Base-by-base conservation (phyloP, 805 yeast species). In the Lachancea kluyveri region DNA sequence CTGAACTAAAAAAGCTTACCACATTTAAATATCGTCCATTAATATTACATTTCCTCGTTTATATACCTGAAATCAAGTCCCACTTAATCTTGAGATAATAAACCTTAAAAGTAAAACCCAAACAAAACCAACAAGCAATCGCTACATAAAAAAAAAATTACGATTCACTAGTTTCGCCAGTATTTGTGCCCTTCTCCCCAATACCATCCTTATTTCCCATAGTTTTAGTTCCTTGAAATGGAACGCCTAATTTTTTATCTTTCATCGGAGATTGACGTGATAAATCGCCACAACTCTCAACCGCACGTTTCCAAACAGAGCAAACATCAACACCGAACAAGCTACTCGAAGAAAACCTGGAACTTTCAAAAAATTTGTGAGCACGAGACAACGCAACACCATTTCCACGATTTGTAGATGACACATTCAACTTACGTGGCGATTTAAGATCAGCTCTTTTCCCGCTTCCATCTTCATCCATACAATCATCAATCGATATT, bases 311-410 rank as follows among this genome's bases (percentile, higher is more conserved):
- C 58, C 57, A 54, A 10, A 56, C 59, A 8, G 61, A 54, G 28
- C 52, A 51, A 4, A 56, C 54, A 33, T 56, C 61, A 10, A 56
- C 61, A 22, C 61, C 61, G 32, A 54, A 56, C 12, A 56, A 31
- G 0, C 58, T 57, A 28, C 50, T 45, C 5, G 54, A 43, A 6
- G 57, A 43, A 13, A 48, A 39, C 28, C 53, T 52, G 8, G 55
- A 40, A 25, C 31, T 28, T 21, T 37, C 41, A 17, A 37, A 33
- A n/a, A 24, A 24, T n/a, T 20, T 28, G 17, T 28, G 31, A 14
- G 37, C 18, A 6, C 27, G 24, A 8, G 12, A n/a, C n/a, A n/a
- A n/a, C n/a, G n/a, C n/a, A n/a, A n/a, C 8, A 22, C 6, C 13
- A n/a, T 13, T 22, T 7, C 24, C 24, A n/a, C 13, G 24, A n/a